Evolutionary conservation across 305 asterid genomes (phyloP).

Genomic region (Ajuga reptans): DNA sequence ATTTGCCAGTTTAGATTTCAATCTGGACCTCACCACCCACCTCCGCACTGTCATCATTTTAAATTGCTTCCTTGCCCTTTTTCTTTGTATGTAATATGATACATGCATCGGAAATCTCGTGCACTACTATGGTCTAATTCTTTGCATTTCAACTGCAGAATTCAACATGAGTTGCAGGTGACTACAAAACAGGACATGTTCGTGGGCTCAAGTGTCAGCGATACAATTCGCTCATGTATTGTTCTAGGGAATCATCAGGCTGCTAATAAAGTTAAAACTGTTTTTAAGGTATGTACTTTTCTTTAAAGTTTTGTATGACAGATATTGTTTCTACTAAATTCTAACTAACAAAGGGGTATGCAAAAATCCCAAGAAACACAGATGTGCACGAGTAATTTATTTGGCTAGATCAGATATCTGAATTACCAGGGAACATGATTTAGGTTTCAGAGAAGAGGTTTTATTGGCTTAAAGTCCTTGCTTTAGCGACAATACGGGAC

Average conservation of each 20-base stretch:
- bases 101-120: background rate
- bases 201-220: conserved; percentile 91
- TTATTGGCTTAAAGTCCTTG: conserved; percentile 96
- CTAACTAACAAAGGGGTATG: conserved; percentile 5
- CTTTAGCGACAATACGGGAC: conserved; percentile 82
- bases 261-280: conserved; percentile 71
- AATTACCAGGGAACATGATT: conserved; percentile 25
- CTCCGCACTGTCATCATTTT: background rate
- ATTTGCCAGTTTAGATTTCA: background rate
- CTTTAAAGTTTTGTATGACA: background rate
- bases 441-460: conserved; percentile 94
- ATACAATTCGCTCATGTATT: conserved; percentile 92
- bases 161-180: conserved; percentile 78
- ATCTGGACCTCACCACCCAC: background rate
- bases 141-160: conserved; percentile 41
- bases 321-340: conserved; percentile 12
- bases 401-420: conserved; percentile 1
- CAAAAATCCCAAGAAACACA: background rate
- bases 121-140: conserved; percentile 18
- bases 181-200: conserved; percentile 85
- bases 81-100: background rate
- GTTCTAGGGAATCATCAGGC: conserved; percentile 83
- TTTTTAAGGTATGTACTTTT: conserved; percentile 61
- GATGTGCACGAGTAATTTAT: background rate
- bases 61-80: background rate